Conservation (phyloP, 75 land plant genomes). For the Cupressus sempervirens region DNA sequence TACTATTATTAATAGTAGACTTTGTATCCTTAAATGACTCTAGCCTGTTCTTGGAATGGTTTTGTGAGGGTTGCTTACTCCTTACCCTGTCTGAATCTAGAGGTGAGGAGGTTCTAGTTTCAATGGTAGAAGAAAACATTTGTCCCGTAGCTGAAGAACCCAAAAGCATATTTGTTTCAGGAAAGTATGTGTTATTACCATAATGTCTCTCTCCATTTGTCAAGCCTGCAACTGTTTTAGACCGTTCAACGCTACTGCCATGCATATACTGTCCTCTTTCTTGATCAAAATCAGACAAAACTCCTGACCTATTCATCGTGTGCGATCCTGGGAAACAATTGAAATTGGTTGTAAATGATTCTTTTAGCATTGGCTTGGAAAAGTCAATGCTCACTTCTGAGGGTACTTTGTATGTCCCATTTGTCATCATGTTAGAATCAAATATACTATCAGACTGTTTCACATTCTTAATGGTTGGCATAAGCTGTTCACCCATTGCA, state of each 20-base stretch:
- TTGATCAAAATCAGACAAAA: not conserved
- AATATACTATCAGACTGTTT: constrained; percentile 12
- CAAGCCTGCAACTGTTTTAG: not conserved
- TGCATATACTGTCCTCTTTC: not conserved
- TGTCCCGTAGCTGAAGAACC: not conserved
- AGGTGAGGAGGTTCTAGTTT: constrained; percentile 9
- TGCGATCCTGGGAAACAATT: constrained; percentile 6
- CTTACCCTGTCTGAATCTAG: not conserved
- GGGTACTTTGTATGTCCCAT: not conserved
- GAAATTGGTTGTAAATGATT: not conserved
- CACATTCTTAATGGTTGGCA: constrained; percentile 5
- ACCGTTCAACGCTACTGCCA: not conserved
- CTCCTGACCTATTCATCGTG: not conserved
- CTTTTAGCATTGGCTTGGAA: not conserved
- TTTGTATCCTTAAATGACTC: not conserved
- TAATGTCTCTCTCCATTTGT: not conserved
- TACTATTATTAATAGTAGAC: not conserved
- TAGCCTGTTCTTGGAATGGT: not conserved
- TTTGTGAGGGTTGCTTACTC: not conserved
- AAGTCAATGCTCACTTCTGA: not conserved
- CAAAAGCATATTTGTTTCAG: not conserved
- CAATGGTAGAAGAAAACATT: not conserved
- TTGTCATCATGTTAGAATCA: constrained; percentile 9
- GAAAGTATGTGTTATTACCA: not conserved
- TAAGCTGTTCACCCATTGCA: constrained; percentile 42